These are phyloP conservation scores for Lasiosphaeriaceae sp. DNA, from an alignment of 495 filamentous ascomycete species.

Conservation along the genomic window DNA sequence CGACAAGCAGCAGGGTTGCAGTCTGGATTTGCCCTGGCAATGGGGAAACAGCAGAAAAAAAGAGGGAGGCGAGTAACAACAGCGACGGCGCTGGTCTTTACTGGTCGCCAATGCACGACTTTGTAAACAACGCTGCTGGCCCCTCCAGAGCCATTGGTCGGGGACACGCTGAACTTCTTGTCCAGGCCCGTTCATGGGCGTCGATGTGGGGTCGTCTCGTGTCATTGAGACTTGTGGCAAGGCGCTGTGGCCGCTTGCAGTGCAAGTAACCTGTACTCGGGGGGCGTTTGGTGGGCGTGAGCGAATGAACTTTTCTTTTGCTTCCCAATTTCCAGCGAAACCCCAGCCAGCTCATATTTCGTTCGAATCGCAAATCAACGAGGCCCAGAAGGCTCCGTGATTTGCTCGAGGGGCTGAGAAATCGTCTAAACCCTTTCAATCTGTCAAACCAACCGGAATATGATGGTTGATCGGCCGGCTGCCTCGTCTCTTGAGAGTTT, in stretches of 20 bases:
- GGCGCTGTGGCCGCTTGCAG: not conserved
- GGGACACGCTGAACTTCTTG: conserved; percentile 9
- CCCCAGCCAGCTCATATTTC: conserved; percentile 32
- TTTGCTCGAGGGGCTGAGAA: conserved; percentile 23
- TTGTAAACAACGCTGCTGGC: conserved; percentile 18
- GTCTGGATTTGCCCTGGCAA: not conserved
- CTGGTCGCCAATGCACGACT: conserved; percentile 15
- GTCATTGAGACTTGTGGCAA: conserved; percentile 4
- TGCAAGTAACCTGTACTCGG: conserved; percentile 1
- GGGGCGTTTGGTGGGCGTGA: conserved; percentile 1
- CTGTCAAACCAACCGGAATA: conserved; percentile 8
- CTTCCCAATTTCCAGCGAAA: conserved; percentile 25
- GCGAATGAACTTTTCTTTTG: conserved; percentile 23
- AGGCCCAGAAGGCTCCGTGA: conserved; percentile 12
- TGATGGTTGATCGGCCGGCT: conserved; percentile 15
- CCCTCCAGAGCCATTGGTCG: conserved; percentile 10
- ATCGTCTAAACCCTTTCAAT: conserved; percentile 32
- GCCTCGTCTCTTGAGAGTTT: conserved; percentile 8
- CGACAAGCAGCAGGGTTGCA: not conserved
- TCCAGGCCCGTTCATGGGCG: not conserved
- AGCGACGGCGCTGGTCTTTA: conserved; percentile 9
- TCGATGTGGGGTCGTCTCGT: not conserved
- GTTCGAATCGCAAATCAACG: conserved; percentile 26
- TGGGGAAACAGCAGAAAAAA: conserved; percentile 9
- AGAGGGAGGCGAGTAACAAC: conserved; percentile 12